Evolutionary conservation across 1,284 basidiomycete species (phyloP), one percentile per base, ranked within the genome.

Genomic region (Ganoderma meredithae): DNA sequence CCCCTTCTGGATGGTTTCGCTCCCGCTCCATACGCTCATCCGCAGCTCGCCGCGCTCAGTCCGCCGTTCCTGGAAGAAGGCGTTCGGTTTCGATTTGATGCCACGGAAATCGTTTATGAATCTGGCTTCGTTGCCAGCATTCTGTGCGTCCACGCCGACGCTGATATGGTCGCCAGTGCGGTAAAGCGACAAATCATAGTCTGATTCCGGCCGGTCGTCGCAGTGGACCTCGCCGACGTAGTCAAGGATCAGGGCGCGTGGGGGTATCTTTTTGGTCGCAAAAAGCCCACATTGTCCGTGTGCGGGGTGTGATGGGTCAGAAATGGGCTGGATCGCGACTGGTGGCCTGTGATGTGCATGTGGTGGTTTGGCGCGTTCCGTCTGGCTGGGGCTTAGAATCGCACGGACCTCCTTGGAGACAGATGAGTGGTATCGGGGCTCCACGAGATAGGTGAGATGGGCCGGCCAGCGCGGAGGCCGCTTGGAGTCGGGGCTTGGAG

Each of bases 71-170:
- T 84, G 81, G 76, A 97, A 97, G 61, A 89, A 78, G 0, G 90
- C 93, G 74, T 97, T 97, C 1, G 95, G 89, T 73, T 82, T 88
- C 13, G 78, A 73, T 60, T 80, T 80, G 31, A 95, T 83, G 5
- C 94, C 94, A 63, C 95, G 86, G 79, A 91, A 97, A 80, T 97
- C 95, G 73, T 97, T 97, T 70, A 95, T 85, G 78, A 96, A 96
- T 71, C 95, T 84, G 3, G 90, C 92, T 76, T 96, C 94, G 79
- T 96, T 97, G 25, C 96, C 96, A 80, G 87, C 87, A 0, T 52
- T 72, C 40, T 84, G 84, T 10, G 95, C 95, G 78, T 97, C 96
- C 55, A 93, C 82, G 5, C 91, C 92, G 27, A 93, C 83, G 72
- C 79, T 88, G 13, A 83, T 72, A 8, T 88, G 86, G 66, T 85